phyloP scores from a whole-genome alignment of 129 eudicot genomes.

The Erigeron canadensis region DNA sequence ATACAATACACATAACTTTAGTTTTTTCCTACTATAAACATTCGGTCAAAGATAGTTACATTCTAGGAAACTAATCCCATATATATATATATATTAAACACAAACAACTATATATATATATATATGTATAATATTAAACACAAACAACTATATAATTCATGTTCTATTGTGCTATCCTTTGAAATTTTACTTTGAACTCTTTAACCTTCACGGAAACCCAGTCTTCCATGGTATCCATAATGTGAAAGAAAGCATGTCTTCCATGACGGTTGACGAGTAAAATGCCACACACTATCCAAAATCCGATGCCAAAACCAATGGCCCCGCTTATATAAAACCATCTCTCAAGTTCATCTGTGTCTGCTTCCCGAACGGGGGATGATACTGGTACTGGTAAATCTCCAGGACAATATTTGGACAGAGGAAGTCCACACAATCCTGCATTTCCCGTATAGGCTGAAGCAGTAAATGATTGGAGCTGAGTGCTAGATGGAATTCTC shows the following conservation, averaged over 20 bases:
- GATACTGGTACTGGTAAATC: not conserved
- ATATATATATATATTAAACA: too few species aligned
- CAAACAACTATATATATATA: not conserved
- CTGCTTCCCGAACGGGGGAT: too few species aligned
- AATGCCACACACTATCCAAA: not conserved
- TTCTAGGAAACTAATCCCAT: too few species aligned
- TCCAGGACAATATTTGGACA: not conserved
- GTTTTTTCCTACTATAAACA: too few species aligned
- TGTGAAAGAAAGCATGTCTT: not conserved
- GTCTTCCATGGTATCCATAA: not conserved
- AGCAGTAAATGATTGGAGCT: conserved; percentile 2
- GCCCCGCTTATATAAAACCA: conserved; percentile 16
- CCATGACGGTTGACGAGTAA: conserved; percentile 4
- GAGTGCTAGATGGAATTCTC: conserved; percentile 21
- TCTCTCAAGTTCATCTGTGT: not conserved
- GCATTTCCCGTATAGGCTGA: conserved; percentile 15
- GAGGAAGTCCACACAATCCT: conserved; percentile 32
- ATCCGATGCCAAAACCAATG: conserved; percentile 5
- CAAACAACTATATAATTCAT: not conserved
- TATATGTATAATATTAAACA: not conserved
- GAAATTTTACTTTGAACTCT: not conserved
- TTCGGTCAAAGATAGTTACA: too few species aligned
- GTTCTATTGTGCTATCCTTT: not conserved
- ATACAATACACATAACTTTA: too few species aligned
- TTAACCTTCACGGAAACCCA: conserved; percentile 7